phyloP scores from a whole-genome alignment of 164 flowering plant species.

The Annona squamosa region DNA sequence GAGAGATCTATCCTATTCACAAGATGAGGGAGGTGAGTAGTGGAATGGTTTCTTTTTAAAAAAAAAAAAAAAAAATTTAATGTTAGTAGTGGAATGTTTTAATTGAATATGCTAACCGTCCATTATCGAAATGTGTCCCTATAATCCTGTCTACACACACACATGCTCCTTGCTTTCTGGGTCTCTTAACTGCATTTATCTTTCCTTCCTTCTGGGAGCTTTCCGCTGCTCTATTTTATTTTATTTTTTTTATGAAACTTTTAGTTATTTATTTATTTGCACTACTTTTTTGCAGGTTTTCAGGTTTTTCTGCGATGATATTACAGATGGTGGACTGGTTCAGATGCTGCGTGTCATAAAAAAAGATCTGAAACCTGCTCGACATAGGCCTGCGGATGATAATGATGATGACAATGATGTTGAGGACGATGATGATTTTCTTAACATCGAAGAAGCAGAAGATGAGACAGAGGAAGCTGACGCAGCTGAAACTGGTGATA shows the following conservation, averaged over 20 bases:
- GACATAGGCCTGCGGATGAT: slow-evolving; percentile 49
- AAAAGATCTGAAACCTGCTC: slow-evolving; percentile 71
- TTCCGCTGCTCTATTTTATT: too few species aligned
- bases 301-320: slow-evolving; percentile 52
- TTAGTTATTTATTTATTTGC: not conserved
- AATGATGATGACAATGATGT: slow-evolving; percentile 34
- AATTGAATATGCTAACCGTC: too few species aligned
- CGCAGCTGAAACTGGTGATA: slow-evolving; percentile 53
- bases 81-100: too few species aligned
- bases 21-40: too few species aligned
- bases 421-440: slow-evolving; percentile 62
- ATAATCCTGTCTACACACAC: too few species aligned
- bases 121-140: too few species aligned
- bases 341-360: slow-evolving; percentile 76
- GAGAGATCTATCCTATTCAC: too few species aligned
- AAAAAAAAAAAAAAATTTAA: too few species aligned
- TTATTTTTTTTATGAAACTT: not conserved
- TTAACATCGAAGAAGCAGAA: slow-evolving; percentile 71
- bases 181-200: too few species aligned
- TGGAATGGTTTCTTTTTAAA: too few species aligned
- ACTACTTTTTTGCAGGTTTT: slow-evolving; percentile 53
- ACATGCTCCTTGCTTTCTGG: too few species aligned
- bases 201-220: too few species aligned
- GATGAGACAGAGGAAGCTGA: slow-evolving; percentile 66
- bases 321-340: slow-evolving; percentile 65